phyloP scores from a whole-genome alignment of 495 filamentous ascomycete species.

The Aspergillus funiculosus region DNA sequence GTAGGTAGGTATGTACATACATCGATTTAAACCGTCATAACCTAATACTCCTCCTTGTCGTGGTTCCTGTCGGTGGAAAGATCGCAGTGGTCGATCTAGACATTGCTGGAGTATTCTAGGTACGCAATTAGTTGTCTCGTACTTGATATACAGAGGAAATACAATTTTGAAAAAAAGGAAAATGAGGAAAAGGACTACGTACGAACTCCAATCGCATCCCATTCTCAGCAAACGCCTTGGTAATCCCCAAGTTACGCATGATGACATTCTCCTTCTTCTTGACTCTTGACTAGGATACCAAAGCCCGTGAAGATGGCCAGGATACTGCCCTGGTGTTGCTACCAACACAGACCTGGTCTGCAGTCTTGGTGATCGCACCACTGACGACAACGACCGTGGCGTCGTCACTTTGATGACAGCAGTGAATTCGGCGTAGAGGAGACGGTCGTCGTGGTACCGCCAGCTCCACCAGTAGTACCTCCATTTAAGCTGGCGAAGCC shows the following conservation, averaged over 20 bases:
- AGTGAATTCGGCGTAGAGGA: slow-evolving; percentile 50
- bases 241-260: slow-evolving; percentile 55
- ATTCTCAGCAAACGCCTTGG: slow-evolving; percentile 51
- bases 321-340: slow-evolving; percentile 46
- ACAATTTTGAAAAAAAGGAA: background rate
- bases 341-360: slow-evolving; percentile 40
- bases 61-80: slow-evolving; percentile 50
- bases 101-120: slow-evolving; percentile 46
- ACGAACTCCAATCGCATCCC: slow-evolving; percentile 58
- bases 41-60: slow-evolving; percentile 63
- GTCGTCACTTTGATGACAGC: slow-evolving; percentile 41
- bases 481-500: slow-evolving; percentile 44
- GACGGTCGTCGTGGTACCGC: slow-evolving; percentile 55
- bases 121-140: too few relatives aligned
- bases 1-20: slow-evolving; percentile 29
- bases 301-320: slow-evolving; percentile 28
- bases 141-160: too few relatives aligned
- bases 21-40: slow-evolving; percentile 63
- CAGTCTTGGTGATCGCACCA: slow-evolving; percentile 40
- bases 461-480: slow-evolving; percentile 54
- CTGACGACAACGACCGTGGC: slow-evolving; percentile 45
- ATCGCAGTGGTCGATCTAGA: slow-evolving; percentile 68
- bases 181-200: slow-evolving; percentile 13
- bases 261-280: slow-evolving; percentile 53
- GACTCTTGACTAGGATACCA: slow-evolving; percentile 45